These are phyloP conservation scores for Leishmania aethiopica DNA, from an alignment of 208 protist species.

Conservation along the genomic window DNA sequence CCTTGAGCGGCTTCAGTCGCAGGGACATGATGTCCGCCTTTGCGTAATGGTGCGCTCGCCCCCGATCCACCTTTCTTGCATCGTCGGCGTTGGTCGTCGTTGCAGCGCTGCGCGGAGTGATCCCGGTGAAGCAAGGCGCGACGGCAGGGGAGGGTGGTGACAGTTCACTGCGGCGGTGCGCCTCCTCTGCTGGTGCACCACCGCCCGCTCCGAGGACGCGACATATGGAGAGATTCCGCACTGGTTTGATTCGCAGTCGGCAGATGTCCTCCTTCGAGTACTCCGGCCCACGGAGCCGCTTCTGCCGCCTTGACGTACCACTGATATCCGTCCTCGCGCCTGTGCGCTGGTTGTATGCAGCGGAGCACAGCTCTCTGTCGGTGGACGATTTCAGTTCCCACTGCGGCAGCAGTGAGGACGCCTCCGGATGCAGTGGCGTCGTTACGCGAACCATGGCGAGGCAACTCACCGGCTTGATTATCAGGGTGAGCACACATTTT, in stretches of 20 bases:
- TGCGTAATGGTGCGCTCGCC: neutral
- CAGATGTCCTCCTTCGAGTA: slow-evolving; percentile 6
- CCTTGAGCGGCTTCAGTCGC: neutral
- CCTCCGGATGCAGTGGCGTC: neutral
- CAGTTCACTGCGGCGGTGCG: neutral
- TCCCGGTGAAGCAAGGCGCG: too few relatives aligned
- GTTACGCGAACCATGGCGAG: slow-evolving; percentile 1
- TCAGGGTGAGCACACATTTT: neutral
- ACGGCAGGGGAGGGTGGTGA: neutral
- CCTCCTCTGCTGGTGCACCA: neutral
- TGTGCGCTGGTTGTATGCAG: neutral
- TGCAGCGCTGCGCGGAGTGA: neutral
- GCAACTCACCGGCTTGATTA: neutral
- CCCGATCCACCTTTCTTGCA: neutral
- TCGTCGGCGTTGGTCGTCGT: neutral
- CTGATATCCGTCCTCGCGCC: neutral
- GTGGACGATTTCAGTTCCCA: neutral
- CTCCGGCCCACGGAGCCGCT: neutral
- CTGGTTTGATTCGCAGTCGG: slow-evolving; percentile 1
- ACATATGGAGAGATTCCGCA: neutral
- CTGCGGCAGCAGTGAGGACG: neutral
- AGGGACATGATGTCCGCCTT: slow-evolving; percentile 8
- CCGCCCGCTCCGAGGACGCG: neutral
- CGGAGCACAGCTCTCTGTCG: neutral
- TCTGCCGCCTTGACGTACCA: neutral